Percentiles rank a stretch among this genome's conserved stretches.
These are phyloP conservation scores for Calendula officinalis DNA, from an alignment of 129 eudicot species.

Conservation along the genomic window DNA sequence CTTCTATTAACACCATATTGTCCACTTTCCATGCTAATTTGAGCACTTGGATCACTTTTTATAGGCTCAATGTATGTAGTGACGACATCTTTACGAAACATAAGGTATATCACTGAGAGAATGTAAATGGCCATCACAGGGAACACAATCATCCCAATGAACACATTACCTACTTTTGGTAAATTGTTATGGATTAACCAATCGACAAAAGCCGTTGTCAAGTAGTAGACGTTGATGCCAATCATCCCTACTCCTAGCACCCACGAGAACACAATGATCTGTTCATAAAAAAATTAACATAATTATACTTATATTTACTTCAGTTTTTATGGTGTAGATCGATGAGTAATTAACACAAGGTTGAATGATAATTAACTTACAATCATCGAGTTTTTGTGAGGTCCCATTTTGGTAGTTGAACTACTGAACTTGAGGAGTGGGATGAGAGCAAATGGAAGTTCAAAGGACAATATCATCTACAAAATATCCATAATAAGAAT, in stretches of 20 bases:
- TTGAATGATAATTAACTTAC: slow-evolving; percentile 37
- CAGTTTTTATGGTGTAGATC: too few species aligned
- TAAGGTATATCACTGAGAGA: slow-evolving; percentile 53
- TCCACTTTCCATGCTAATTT: slow-evolving; percentile 46
- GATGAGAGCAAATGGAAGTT: slow-evolving; percentile 80
- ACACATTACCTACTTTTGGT: slow-evolving; percentile 62
- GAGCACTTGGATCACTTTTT: slow-evolving; percentile 34
- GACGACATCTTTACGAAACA: slow-evolving; percentile 60
- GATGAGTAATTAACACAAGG: too few species aligned
- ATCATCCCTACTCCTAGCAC: slow-evolving; percentile 70
- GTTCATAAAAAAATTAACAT: not conserved
- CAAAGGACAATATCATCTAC: slow-evolving; percentile 83
- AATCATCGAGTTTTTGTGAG: slow-evolving; percentile 61
- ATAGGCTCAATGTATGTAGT: slow-evolving; percentile 48
- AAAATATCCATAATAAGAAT: not conserved
- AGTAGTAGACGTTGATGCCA: slow-evolving; percentile 75
- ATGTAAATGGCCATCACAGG: slow-evolving; percentile 54
- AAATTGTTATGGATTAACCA: slow-evolving; percentile 52
- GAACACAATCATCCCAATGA: slow-evolving; percentile 55
- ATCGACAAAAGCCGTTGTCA: slow-evolving; percentile 50
- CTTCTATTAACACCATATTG: slow-evolving; percentile 16
- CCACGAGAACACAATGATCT: slow-evolving; percentile 75
- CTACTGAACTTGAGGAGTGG: slow-evolving; percentile 84
- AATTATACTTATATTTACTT: too few species aligned
- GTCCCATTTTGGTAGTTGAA: slow-evolving; percentile 68